A percentile compares a stretch with the other conserved stretches of the same genome.
These are phyloP conservation scores for Ajuga reptans DNA, from an alignment of 305 asterid genomes.

Conservation along the genomic window DNA sequence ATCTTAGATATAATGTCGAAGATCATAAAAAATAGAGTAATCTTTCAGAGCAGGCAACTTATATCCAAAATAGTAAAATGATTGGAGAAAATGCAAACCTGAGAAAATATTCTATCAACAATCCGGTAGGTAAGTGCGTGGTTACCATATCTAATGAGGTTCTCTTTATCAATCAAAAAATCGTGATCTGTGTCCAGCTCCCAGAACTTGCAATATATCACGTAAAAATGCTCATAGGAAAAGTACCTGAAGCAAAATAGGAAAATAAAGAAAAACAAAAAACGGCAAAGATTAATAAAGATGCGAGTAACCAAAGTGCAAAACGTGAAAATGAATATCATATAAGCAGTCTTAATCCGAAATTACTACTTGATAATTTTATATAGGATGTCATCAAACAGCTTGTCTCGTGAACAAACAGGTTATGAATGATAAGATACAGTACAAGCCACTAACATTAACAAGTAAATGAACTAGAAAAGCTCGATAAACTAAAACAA, in stretches of 20 bases:
- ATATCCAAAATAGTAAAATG: slow-evolving; percentile 17
- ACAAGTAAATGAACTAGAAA: slow-evolving; percentile 7
- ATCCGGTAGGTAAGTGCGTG: slow-evolving; percentile 97
- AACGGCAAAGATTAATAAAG: slow-evolving; percentile 1
- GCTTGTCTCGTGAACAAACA: not conserved
- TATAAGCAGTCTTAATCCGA: not conserved
- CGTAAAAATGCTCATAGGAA: slow-evolving; percentile 96
- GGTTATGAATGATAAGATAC: not conserved
- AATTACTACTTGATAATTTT: slow-evolving; percentile 11
- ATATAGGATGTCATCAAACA: not conserved
- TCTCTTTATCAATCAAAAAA: slow-evolving; percentile 91
- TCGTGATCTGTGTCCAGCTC: slow-evolving; percentile 98
- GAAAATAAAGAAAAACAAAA: not conserved
- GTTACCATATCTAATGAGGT: slow-evolving; percentile 95
- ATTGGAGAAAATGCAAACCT: slow-evolving; percentile 49
- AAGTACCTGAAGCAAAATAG: slow-evolving; percentile 63
- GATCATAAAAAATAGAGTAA: slow-evolving; percentile 18
- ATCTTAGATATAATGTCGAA: slow-evolving; percentile 17
- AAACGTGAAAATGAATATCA: not conserved
- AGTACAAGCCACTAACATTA: not conserved
- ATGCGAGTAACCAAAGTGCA: not conserved
- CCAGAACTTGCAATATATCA: slow-evolving; percentile 99
- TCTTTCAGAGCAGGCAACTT: slow-evolving; percentile 22
- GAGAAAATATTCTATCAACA: slow-evolving; percentile 94
- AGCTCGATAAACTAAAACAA: not conserved